Percentiles rank a stretch among this genome's conserved stretches.
phyloP scores from a whole-genome alignment of 1,284 basidiomycete genomes.

The Trichosporon asahii region DNA sequence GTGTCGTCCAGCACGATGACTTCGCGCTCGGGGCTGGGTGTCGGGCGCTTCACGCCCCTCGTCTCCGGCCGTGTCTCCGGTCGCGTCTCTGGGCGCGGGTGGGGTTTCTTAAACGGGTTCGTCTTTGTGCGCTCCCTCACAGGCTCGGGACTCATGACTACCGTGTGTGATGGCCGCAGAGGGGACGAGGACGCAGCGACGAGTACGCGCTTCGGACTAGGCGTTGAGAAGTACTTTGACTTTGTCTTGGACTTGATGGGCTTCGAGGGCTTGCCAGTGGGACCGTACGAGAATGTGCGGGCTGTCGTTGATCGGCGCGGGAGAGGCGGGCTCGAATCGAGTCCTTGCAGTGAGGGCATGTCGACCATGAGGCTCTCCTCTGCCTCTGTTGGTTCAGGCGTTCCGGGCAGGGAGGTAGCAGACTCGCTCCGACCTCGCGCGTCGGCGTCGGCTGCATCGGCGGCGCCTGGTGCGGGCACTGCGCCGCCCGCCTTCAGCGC shows the following conservation, averaged over 20 bases:
- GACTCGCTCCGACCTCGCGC: neutral
- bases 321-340: neutral
- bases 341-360: slow-evolving; percentile 23
- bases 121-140: neutral
- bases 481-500: slow-evolving; percentile 17
- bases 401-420: neutral
- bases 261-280: slow-evolving; percentile 6
- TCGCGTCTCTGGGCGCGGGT: neutral
- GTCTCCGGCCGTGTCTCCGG: no score
- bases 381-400: neutral
- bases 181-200: slow-evolving; percentile 5
- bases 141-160: neutral
- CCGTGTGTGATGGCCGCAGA: neutral
- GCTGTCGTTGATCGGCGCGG: slow-evolving; percentile 22
- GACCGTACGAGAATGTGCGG: slow-evolving; percentile 28
- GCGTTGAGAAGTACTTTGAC: slow-evolving; percentile 14
- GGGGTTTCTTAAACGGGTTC: neutral
- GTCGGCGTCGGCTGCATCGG: neutral
- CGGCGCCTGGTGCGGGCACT: neutral
- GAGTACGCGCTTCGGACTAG: neutral
- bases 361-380: slow-evolving; percentile 35
- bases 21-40: neutral
- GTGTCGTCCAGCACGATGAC: slow-evolving; percentile 5
- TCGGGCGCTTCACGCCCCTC: neutral
- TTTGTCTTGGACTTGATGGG: slow-evolving; percentile 12